phyloP scores from a whole-genome alignment of 768 basidiomycete species.

The Lanmaoa rubissima region DNA sequence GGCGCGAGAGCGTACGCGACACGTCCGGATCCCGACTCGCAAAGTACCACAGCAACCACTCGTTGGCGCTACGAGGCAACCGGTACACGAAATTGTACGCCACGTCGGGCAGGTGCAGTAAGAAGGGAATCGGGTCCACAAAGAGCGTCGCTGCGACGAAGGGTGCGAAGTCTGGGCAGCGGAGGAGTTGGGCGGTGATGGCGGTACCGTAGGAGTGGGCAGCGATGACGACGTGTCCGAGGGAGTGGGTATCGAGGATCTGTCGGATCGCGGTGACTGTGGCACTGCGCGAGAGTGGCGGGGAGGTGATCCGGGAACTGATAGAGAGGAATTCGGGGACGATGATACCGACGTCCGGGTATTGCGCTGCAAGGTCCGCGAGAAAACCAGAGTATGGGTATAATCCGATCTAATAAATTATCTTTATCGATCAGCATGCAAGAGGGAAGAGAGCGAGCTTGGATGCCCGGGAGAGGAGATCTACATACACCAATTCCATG shows the following conservation, averaged over 20 bases:
- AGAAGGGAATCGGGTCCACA: slow-evolving; percentile 64
- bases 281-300: slow-evolving; percentile 42
- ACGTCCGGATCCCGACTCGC: slow-evolving; percentile 62
- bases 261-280: slow-evolving; percentile 43
- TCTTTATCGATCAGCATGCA: background rate
- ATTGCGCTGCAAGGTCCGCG: slow-evolving; percentile 38
- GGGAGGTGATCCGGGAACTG: slow-evolving; percentile 55
- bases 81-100: slow-evolving; percentile 70
- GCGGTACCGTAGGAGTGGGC: slow-evolving; percentile 67
- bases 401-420: slow-evolving; percentile 51
- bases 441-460: background rate
- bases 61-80: slow-evolving; percentile 45
- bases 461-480: background rate
- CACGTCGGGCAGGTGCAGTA: slow-evolving; percentile 60
- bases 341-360: slow-evolving; percentile 56
- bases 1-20: slow-evolving; percentile 52
- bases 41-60: slow-evolving; percentile 72
- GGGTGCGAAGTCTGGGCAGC: slow-evolving; percentile 28
- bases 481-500: slow-evolving; percentile 64
- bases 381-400: slow-evolving; percentile 56
- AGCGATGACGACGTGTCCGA: slow-evolving; percentile 42
- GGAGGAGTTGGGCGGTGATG: slow-evolving; percentile 53
- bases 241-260: slow-evolving; percentile 44
- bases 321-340: slow-evolving; percentile 60
- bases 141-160: slow-evolving; percentile 48